These are phyloP conservation scores for Orbilia brochopaga DNA, from an alignment of 2,329 filamentous ascomycete species.

Conservation along the genomic window DNA sequence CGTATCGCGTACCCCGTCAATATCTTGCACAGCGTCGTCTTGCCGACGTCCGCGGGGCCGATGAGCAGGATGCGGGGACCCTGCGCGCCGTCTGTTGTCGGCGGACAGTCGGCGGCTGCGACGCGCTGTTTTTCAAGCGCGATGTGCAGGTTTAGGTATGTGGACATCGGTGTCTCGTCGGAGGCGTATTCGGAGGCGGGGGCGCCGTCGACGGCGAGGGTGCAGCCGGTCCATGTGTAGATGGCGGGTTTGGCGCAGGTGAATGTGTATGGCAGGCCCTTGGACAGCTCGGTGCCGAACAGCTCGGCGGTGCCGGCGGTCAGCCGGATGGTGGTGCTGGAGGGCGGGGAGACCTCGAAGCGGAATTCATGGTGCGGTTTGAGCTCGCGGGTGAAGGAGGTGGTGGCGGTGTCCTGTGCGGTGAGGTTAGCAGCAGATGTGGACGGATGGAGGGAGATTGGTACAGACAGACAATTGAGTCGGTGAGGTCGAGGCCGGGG, in stretches of 20 bases:
- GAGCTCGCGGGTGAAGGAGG: conserved; percentile 34
- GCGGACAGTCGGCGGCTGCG: conserved; percentile 59
- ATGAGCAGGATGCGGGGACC: conserved; percentile 85
- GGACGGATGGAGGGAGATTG: conserved; percentile 46
- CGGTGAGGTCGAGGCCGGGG: conserved; percentile 53
- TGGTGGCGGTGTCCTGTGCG: conserved; percentile 13
- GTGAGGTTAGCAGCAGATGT: background rate
- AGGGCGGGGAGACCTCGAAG: conserved; percentile 34
- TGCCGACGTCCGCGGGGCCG: conserved; percentile 78
- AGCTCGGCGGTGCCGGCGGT: conserved; percentile 78
- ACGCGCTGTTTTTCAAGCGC: conserved; percentile 77
- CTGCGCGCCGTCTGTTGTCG: conserved; percentile 56
- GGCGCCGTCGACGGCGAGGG: conserved; percentile 74
- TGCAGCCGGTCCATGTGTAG: conserved; percentile 89
- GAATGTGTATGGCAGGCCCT: conserved; percentile 79
- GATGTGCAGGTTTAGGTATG: conserved; percentile 85
- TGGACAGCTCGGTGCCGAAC: conserved; percentile 91
- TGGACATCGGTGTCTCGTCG: conserved; percentile 79
- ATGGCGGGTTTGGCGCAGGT: conserved; percentile 83
- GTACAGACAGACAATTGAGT: conserved; percentile 53
- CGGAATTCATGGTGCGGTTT: conserved; percentile 49
- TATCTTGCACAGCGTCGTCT: conserved; percentile 79
- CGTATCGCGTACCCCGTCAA: conserved; percentile 80
- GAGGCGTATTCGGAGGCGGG: conserved; percentile 66
- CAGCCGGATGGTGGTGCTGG: conserved; percentile 32